Conservation (phyloP, 768 basidiomycete species). For the Boletus rubescentipes region DNA sequence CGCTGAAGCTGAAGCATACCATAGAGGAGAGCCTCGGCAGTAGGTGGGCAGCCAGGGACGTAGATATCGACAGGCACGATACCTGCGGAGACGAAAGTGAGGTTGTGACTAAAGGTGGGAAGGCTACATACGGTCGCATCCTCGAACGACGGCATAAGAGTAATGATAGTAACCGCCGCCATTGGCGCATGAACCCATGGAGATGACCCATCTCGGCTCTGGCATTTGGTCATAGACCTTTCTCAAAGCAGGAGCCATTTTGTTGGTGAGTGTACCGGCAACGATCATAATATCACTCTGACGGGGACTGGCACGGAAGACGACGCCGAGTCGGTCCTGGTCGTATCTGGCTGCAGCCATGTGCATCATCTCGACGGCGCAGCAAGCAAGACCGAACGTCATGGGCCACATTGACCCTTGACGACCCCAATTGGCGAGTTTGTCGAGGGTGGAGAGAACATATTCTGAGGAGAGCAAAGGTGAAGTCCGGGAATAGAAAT, state of each 20-base stretch:
- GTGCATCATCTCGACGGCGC: constrained; percentile 99
- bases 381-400: constrained; percentile 98
- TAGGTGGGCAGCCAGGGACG: constrained; percentile 92
- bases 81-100: constrained; percentile 42
- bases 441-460: constrained; percentile 94
- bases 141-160: constrained; percentile 97
- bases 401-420: constrained; percentile 99
- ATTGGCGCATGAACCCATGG: constrained; percentile 99
- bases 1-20: constrained; percentile 96
- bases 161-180: constrained; percentile 98
- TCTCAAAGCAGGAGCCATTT: constrained; percentile 97
- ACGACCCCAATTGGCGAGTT: constrained; percentile 95
- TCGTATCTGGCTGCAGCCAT: constrained; percentile 99
- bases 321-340: constrained; percentile 94
- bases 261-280: constrained; percentile 97
- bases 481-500: not conserved
- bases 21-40: constrained; percentile 95
- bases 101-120: constrained; percentile 3
- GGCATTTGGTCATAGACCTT: constrained; percentile 99
- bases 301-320: constrained; percentile 98
- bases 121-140: constrained; percentile 81
- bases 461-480: constrained; percentile 62
- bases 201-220: constrained; percentile 99
- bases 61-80: constrained; percentile 99
- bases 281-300: constrained; percentile 99